Conservation (phyloP, 2,329 filamentous ascomycete species). For the Byssothecium circinans region DNA sequence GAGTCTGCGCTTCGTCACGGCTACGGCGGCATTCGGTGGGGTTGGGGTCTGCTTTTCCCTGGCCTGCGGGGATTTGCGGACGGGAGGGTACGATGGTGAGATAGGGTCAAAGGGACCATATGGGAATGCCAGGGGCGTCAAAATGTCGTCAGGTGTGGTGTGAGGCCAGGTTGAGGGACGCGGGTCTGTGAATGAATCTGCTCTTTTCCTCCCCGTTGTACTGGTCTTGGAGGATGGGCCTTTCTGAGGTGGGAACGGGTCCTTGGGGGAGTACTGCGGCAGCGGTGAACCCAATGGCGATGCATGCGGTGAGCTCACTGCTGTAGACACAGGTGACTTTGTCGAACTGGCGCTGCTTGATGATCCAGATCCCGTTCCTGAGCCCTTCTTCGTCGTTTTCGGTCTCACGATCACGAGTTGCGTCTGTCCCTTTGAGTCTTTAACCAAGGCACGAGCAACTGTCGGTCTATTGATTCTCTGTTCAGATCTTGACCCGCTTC, state of each 20-base stretch:
- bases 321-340: conserved; percentile 21
- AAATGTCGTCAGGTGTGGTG: conserved; percentile 14
- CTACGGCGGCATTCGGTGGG: conserved; percentile 13
- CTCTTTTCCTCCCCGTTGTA: conserved; percentile 14
- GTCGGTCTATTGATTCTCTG: conserved; percentile 18
- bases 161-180: conserved; percentile 29
- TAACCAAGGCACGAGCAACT: conserved; percentile 36
- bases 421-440: conserved; percentile 31
- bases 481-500: background rate
- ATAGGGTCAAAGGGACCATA: conserved; percentile 1
- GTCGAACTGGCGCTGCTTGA: conserved; percentile 22
- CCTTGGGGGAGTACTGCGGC: conserved; percentile 15
- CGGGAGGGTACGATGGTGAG: conserved; percentile 3
- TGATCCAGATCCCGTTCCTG: conserved; percentile 1
- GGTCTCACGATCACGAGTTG: conserved; percentile 44
- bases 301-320: conserved; percentile 21
- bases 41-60: conserved; percentile 15
- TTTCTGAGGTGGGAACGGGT: conserved; percentile 13
- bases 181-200: conserved; percentile 26
- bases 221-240: conserved; percentile 5
- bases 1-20: conserved; percentile 26
- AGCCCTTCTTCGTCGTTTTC: conserved; percentile 27
- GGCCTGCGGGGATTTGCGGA: conserved; percentile 5
- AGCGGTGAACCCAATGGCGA: conserved; percentile 22
- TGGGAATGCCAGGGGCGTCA: background rate